phyloP scores from a whole-genome alignment of 1,284 basidiomycete species.

The Salmacisia buchloeana region DNA sequence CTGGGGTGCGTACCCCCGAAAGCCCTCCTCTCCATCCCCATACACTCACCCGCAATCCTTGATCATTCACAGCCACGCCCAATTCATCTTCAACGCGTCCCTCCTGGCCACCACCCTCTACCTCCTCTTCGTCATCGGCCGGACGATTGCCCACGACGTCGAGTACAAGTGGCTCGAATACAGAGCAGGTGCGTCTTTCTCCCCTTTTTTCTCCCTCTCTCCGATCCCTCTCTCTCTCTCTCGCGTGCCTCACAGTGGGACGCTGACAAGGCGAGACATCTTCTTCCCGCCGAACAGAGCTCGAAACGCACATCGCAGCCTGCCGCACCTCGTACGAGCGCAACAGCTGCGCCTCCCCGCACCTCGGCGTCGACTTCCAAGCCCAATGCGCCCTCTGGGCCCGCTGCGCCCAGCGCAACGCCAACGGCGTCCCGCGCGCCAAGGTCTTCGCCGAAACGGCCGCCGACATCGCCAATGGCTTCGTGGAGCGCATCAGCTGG shows the following conservation, averaged over 20 bases:
- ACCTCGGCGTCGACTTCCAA: constrained; percentile 77
- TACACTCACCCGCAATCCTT: neutral
- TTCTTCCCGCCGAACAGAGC: no score
- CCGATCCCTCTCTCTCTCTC: neutral
- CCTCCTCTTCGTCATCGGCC: constrained; percentile 73
- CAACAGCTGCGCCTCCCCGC: constrained; percentile 43
- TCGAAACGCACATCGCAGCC: constrained; percentile 5
- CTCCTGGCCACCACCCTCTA: constrained; percentile 79
- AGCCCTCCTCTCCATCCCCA: neutral
- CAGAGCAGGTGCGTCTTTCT: neutral
- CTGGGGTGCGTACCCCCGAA: neutral
- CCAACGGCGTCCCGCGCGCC: constrained; percentile 78
- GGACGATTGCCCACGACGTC: constrained; percentile 84
- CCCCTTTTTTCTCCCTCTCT: neutral
- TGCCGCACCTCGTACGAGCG: constrained; percentile 2
- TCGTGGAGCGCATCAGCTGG: constrained; percentile 94
- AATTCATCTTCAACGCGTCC: constrained; percentile 89
- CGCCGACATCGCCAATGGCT: constrained; percentile 90
- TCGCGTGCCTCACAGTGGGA: no score
- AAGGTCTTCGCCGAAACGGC: constrained; percentile 87
- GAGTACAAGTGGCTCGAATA: constrained; percentile 80
- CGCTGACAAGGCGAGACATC: no score
- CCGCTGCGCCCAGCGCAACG: constrained; percentile 91
- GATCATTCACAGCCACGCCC: constrained; percentile 54
- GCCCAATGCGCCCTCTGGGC: constrained; percentile 63